Base-by-base conservation (phyloP, 208 protist genomes). In the Lotmaria passim region DNA sequence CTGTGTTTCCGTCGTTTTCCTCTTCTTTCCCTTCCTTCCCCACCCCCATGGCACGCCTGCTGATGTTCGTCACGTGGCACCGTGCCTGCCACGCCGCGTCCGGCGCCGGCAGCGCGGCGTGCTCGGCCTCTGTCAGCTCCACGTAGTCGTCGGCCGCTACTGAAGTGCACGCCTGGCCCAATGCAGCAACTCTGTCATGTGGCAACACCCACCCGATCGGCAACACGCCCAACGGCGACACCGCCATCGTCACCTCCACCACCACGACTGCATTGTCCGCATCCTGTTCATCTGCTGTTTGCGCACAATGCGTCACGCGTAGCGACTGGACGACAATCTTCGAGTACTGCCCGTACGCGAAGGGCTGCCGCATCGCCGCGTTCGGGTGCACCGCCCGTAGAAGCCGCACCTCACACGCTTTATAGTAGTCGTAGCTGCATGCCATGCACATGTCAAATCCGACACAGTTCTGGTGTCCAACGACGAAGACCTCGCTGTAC, bases 381-480 rank as follows among this genome's bases (percentile, higher is more conserved):
- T 55, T 44, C 3, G 66, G 71, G 46, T 82, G 65, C 33, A 85
- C 34, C 2, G 70, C 64, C n/a, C 72, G 75, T 38, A 70, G 66
- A 51, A 88, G 48, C 41, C 75, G 58, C 47, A 66, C 36, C 23
- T 51, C 55, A 17, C 78, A 67, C 15, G 47, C 43, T 33, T 75
- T 75, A 67, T 78, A 88, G 41, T 78, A 78, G 26, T 74, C 70
- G n/a, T 75, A 58, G 23, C 75, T 70, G 60, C 82, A 88, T 15
- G 65, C 71, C 11, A 88, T 28, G 60, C 82, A 88, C 34, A 85
- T 65, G 50, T 88, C 79, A 44, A 77, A 81, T 19, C 75, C 75
- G 15, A 61, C 39, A 28, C 61, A 73, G 26, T 46, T 58, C 30
- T 74, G 50, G 39, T 55, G 62, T 17, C 50, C 51, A 15, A 81